Evolutionary conservation across 345 rosid genomes (phyloP).

Genomic region (Populus alba): DNA sequence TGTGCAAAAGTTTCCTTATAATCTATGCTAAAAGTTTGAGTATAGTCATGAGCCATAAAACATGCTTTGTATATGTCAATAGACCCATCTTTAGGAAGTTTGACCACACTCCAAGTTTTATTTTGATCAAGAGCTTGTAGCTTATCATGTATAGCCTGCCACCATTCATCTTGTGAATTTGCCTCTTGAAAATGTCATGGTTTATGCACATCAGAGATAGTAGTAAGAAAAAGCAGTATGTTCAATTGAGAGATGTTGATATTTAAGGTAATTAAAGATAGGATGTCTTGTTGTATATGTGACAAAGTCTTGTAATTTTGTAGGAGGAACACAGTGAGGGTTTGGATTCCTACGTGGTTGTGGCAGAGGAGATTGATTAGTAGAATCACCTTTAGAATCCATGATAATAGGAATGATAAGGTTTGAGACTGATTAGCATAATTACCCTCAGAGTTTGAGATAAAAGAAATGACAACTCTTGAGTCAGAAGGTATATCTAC

Average conservation of each 20-base stretch:
- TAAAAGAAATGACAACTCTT: too few species aligned
- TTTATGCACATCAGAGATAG: neutral
- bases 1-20: too few species aligned
- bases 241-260: fast-evolving
- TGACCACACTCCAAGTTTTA: neutral
- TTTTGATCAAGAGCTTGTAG: neutral
- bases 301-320: too few species aligned
- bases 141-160: neutral
- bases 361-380: too few species aligned
- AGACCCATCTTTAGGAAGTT: neutral
- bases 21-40: too few species aligned
- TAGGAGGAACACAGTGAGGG: fast-evolving
- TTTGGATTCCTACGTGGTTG: too few species aligned
- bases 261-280: neutral
- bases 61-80: neutral
- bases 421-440: too few species aligned
- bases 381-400: too few species aligned
- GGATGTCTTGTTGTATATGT: neutral
- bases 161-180: neutral
- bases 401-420: too few species aligned
- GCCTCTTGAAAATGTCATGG: neutral
- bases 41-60: too few species aligned
- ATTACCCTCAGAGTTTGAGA: too few species aligned
- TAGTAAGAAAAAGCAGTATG: neutral
- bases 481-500: too few species aligned